phyloP scores from a whole-genome alignment of 1,284 basidiomycete genomes.

The Irpex lacteus region DNA sequence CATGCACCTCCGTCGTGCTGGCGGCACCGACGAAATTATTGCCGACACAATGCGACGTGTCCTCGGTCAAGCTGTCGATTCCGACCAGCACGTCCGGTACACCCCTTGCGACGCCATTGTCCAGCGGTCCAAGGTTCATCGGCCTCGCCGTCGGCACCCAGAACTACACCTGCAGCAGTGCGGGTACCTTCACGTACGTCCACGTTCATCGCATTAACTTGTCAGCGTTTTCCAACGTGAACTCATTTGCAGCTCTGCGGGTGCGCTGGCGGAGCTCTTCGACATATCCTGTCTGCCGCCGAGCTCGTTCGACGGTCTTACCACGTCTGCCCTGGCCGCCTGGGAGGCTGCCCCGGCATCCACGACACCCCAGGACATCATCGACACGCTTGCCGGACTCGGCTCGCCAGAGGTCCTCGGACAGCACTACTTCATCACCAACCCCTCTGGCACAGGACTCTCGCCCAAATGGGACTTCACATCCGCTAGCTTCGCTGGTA shows the following conservation, averaged over 20 bases:
- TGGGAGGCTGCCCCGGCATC: constrained; percentile 13
- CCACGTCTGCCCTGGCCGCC: constrained; percentile 27
- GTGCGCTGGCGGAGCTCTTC: constrained; percentile 36
- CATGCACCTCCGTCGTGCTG: constrained; percentile 2
- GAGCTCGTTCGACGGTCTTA: constrained; percentile 15
- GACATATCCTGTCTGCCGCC: constrained; percentile 36
- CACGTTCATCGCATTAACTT: not conserved
- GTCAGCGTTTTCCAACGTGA: not conserved
- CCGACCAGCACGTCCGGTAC: constrained; percentile 6
- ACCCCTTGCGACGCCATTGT: constrained; percentile 9
- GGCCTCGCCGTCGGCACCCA: constrained; percentile 31
- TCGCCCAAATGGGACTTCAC: constrained; percentile 33
- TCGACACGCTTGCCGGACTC: constrained; percentile 9
- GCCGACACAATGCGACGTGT: constrained; percentile 9
- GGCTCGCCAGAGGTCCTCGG: constrained; percentile 23
- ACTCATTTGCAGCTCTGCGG: constrained; percentile 21
- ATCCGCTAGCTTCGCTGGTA: constrained; percentile 18
- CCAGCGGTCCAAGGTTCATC: constrained; percentile 19
- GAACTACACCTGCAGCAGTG: constrained; percentile 33
- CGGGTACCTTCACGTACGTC: constrained; percentile 29
- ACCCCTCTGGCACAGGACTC: constrained; percentile 18
- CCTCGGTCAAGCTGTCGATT: constrained; percentile 4
- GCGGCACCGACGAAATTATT: constrained; percentile 8
- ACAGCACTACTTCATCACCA: constrained; percentile 32
- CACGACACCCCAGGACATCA: constrained; percentile 16